Evolutionary conservation across 305 asterid species (phyloP), one percentile per base, ranked within the genome.

Genomic region (Nicotiana rustica): DNA sequence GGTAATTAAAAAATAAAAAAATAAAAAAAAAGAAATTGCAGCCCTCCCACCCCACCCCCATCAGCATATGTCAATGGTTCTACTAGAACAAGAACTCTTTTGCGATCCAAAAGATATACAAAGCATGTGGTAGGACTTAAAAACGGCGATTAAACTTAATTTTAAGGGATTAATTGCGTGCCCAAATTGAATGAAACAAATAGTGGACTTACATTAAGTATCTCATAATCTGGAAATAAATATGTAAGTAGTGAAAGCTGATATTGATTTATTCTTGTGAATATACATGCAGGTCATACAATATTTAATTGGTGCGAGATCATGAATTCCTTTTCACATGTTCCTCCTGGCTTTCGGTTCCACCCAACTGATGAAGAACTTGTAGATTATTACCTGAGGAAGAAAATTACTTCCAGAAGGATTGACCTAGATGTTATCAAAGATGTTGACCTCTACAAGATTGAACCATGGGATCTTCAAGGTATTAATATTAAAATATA

Each of bases 391-490:
- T 93, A 93, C 83, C 93, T 93, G 13, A 89, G 95, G 87, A 89
- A 92, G 86, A 93, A 93, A 86, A 66, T 93, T 10, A 78, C 85
- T 56, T 88, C 89, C 0, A 88, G 89, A 78, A 65, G 88, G 68
- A 92, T 90, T 67, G 97, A 90, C 80, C 85, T 93, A 19, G 93
- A 92, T 85, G 95, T 92, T 12, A 90, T 93, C 52, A 93, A 91
- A 84, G 98, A 92, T 31, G 93, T 93, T 21, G 97, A 93, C 86
- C 98, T 93, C 60, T 93, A 93, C 87, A 93, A 82, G 86, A 93
- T 93, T 41, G 98, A 93, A 85, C 98, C 98, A 0, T 93, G 98
- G 98, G 98, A 93, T 91, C 97, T 93, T 88, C 92, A 91, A 91
- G 98, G 98, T 92, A 85, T 5, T 19, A 44, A 5, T 64, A 62